Percentiles rank a stretch among this genome's conserved stretches.
Conservation (phyloP, 441 rosid genomes). For the Croton laevigatus region DNA sequence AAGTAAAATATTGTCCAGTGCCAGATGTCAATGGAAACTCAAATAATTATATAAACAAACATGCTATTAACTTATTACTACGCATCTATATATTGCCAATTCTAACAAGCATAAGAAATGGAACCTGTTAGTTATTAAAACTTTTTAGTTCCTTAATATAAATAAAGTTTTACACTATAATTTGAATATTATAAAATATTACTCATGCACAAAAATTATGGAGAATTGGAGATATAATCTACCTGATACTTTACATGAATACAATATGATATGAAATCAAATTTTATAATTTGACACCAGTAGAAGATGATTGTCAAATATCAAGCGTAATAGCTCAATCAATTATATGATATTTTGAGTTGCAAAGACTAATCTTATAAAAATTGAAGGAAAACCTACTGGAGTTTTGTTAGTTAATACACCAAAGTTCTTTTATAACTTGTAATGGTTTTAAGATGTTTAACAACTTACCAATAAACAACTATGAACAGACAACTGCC, state of each 20-base stretch:
- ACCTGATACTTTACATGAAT: neutral
- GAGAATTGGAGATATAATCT: neutral
- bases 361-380: neutral
- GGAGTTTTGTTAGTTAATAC: neutral
- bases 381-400: neutral
- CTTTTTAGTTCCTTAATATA: neutral
- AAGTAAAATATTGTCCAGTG: neutral
- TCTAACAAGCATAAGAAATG: neutral
- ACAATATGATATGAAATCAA: neutral
- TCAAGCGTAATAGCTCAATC: neutral
- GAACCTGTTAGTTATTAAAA: neutral
- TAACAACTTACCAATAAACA: neutral
- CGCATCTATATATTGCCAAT: neutral
- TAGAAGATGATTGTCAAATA: neutral
- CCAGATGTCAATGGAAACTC: neutral
- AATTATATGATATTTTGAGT: neutral
- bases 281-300: neutral
- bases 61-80: neutral
- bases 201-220: too few species aligned
- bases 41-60: neutral
- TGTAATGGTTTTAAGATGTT: neutral
- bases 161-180: too few species aligned
- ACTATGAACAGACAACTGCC: neutral
- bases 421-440: neutral
- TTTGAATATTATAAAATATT: too few species aligned